Percentiles rank a stretch among this genome's conserved stretches.
These are phyloP conservation scores for Salvia rosmarinus DNA, from an alignment of 257 asterid genomes.

Conservation along the genomic window DNA sequence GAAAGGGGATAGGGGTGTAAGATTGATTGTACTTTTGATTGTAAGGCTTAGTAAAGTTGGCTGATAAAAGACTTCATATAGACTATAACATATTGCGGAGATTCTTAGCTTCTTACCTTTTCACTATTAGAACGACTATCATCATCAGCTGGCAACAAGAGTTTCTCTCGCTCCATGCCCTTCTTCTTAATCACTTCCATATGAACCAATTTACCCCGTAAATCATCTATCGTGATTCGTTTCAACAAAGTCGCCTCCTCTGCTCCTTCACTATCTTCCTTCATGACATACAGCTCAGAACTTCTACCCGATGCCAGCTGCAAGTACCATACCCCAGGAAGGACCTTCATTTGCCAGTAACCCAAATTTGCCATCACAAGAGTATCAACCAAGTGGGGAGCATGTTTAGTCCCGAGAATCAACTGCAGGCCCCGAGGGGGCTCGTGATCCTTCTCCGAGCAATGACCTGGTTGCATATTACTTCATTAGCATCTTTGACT, in stretches of 20 bases:
- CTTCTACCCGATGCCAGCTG: conserved; percentile 98
- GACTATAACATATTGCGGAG: conserved; percentile 4
- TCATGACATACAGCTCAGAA: conserved; percentile 84
- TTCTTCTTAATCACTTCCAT: conserved; percentile 88
- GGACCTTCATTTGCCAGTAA: conserved; percentile 98
- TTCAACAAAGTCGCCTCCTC: conserved; percentile 58
- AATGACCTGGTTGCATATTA: conserved; percentile 72
- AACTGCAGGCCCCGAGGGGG: conserved; percentile 97
- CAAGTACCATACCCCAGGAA: conserved; percentile 97
- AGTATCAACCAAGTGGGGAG: conserved; percentile 93
- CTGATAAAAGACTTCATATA: conserved; percentile 9
- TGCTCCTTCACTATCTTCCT: conserved; percentile 67
- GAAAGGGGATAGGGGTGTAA: too few species aligned
- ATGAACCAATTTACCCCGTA: conserved; percentile 86
- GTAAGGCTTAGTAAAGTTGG: too few species aligned
- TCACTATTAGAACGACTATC: conserved; percentile 47
- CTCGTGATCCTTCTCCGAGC: conserved; percentile 97
- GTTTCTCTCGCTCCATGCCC: conserved; percentile 85
- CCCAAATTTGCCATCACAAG: conserved; percentile 99
- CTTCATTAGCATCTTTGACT: conserved; percentile 31
- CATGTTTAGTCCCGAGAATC: conserved; percentile 86
- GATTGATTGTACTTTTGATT: too few species aligned
- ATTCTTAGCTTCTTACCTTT: conserved; percentile 45
- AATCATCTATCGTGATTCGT: conserved; percentile 76
- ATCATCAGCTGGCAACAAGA: conserved; percentile 70